phyloP scores from a whole-genome alignment of 2,329 filamentous ascomycete genomes.

The Colletotrichum horii region DNA sequence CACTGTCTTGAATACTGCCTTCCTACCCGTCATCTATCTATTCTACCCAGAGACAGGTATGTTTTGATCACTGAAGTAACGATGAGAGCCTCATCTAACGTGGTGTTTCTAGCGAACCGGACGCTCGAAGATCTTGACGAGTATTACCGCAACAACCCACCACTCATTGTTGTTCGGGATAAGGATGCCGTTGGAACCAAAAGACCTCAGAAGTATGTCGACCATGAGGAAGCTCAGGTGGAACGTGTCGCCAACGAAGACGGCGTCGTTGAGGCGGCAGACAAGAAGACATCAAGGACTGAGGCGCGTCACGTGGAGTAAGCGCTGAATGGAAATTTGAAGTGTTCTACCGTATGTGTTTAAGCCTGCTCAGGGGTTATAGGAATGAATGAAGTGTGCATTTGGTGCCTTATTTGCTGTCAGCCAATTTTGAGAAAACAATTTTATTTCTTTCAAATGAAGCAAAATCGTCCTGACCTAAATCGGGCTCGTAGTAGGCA shows the following conservation, averaged over 20 bases:
- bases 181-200: neutral
- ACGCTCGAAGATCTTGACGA: neutral
- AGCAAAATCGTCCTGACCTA: rapidly evolving
- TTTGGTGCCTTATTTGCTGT: neutral
- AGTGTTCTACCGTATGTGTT: neutral
- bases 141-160: neutral
- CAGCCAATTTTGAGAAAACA: neutral
- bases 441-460: neutral
- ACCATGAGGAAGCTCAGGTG: neutral
- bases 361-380: neutral
- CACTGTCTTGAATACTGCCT: neutral
- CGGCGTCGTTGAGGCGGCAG: neutral
- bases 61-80: neutral
- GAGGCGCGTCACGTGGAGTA: neutral
- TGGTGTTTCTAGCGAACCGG: neutral
- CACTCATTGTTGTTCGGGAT: neutral
- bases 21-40: neutral
- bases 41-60: neutral
- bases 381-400: neutral
- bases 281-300: neutral
- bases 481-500: neutral
- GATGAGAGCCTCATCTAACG: neutral
- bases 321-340: neutral
- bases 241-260: neutral
- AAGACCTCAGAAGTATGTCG: neutral